Base-by-base conservation (phyloP, 2,329 filamentous ascomycete species). In the Sclerotinia nivalis region DNA sequence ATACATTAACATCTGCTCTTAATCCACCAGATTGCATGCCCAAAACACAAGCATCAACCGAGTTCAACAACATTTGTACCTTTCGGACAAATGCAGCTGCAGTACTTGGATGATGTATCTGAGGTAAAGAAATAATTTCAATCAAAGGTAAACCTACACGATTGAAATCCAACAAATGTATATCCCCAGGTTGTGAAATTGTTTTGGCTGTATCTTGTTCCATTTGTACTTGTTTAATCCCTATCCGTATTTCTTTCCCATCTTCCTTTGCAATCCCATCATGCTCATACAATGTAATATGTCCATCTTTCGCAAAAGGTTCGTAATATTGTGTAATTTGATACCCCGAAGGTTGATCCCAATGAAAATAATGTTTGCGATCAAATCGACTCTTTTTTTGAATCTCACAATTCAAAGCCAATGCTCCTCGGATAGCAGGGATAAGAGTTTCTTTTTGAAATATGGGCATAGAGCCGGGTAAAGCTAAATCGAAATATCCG, bases 171-270 rank as follows among this genome's bases (percentile, higher is more conserved):
- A 99, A 85, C 78, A 96, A 89, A 73, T 94, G 89, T 7, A 87
- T 87, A 18, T 87, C 89, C 18, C 87, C 88, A 1, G 91, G 88
- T 75, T 95, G 90, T 40, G 92, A 89, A 52, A 94, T 86, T 0
- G 95, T 97, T 81, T 98, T 98, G 74, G 94, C 96, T 0, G 96
- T 98, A 79, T 99, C 96, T 81, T 99, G 96, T 82, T 99, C 96
- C 83, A 99, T 90, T 81, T 99, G 96, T 12, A 99, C 87, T 80
- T 98, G 96, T 80, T 96, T 92, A 77, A 99, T 97, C 43, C 91
- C 90, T 64, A 99, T 86, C 0, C 83, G 84, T 28, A 97, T 81
- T n/a, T 84, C 81, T 25, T 90, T 84, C 0, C 91, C 91, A 75
- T 93, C 91, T 75, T 92, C 86, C 0, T 87, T 84, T 0, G 90